Evolutionary conservation across 202 grass and related monocot species (phyloP).

Genomic region (Dendrocalamus latiflorus): DNA sequence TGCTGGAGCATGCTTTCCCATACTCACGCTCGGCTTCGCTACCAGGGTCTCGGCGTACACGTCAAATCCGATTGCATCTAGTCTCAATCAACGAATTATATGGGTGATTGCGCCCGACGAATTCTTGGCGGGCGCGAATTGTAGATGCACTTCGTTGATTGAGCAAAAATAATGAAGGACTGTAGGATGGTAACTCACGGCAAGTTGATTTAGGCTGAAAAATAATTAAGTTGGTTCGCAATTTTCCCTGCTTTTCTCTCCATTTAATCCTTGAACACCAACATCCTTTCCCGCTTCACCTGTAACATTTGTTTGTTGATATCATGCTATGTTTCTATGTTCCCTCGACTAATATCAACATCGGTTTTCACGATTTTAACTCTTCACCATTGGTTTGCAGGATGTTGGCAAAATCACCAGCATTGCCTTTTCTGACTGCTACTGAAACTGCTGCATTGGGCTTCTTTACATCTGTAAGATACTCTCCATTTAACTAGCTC

Average conservation of each 20-base stretch:
- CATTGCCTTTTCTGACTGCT: constrained; percentile 21
- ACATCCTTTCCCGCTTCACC: neutral
- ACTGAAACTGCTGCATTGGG: constrained; percentile 29
- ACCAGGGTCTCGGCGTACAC: no score
- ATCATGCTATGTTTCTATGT: neutral
- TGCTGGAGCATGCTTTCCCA: neutral
- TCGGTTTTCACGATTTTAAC: neutral
- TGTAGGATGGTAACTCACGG: no score
- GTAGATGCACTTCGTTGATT: neutral
- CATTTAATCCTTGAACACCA: neutral
- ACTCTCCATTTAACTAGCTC: neutral
- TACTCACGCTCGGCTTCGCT: neutral
- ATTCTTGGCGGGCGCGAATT: neutral
- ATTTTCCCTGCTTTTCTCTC: neutral
- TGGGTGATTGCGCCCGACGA: neutral
- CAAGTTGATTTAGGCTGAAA: neutral
- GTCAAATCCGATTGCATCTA: neutral
- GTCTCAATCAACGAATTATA: neutral
- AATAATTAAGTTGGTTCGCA: no score
- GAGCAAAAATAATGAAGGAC: no score
- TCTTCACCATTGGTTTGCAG: neutral
- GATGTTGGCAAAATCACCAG: constrained; percentile 49
- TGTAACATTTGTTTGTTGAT: neutral
- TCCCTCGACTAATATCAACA: neutral
- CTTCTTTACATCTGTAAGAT: constrained; percentile 49